Percentiles rank a stretch among this genome's conserved stretches.
Evolutionary conservation across 2,329 filamentous ascomycete genomes (phyloP).

Genomic region (Trichoderma pleuroti): DNA sequence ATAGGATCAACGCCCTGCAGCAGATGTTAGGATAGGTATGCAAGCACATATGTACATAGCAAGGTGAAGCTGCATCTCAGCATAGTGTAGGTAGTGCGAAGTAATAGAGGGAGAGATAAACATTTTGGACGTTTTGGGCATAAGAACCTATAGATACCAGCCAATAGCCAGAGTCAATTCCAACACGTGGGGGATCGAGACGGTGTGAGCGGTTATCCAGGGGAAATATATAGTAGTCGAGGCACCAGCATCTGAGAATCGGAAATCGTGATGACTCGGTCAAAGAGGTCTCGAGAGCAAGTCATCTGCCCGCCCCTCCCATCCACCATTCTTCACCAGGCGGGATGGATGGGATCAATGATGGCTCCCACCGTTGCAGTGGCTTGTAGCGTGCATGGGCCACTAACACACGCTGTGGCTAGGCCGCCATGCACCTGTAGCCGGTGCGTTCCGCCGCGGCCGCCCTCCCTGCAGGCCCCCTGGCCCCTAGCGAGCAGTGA

Average conservation of each 20-base stretch:
- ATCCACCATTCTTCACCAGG: background rate
- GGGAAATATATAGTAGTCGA: conserved; percentile 1
- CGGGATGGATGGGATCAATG: background rate
- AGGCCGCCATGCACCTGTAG: background rate
- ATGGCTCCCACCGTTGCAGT: background rate
- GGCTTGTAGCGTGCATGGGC: background rate
- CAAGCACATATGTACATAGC: background rate
- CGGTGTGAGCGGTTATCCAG: background rate
- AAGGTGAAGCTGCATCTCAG: background rate
- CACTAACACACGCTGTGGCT: background rate
- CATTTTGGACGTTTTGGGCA: background rate
- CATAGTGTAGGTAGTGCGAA: background rate
- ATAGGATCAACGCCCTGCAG: conserved; percentile 50
- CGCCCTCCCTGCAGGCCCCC: background rate
- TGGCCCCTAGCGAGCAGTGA: background rate
- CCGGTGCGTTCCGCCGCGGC: background rate
- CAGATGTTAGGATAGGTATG: conserved; percentile 41
- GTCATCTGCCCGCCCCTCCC: conserved; percentile 14
- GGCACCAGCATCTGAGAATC: background rate
- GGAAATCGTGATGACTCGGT: background rate
- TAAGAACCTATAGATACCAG: background rate
- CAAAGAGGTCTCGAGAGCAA: background rate
- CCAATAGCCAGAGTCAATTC: conserved; percentile 13
- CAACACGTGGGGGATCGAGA: conserved; percentile 10
- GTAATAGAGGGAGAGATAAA: background rate